Evolutionary conservation across 2,329 filamentous ascomycete genomes (phyloP).

Genomic region (Pleomassaria siparia): DNA sequence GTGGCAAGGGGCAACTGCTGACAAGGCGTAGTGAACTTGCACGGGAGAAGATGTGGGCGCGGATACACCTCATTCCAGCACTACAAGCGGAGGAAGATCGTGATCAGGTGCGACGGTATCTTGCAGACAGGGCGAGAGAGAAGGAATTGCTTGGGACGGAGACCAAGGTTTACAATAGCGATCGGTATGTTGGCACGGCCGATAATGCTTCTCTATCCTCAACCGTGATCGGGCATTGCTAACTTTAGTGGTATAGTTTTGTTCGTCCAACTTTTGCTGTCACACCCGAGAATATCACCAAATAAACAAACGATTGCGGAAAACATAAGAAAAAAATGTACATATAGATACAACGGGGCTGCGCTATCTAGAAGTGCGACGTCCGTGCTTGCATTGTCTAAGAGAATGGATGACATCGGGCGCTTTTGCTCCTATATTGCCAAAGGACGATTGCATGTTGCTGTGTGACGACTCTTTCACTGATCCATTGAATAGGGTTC

Average conservation of each 20-base stretch:
- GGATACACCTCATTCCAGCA: constrained; percentile 90
- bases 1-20: constrained; percentile 11
- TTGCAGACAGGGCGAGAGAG: constrained; percentile 86
- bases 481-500: background rate
- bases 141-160: constrained; percentile 85
- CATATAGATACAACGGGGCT: background rate
- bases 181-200: constrained; percentile 63
- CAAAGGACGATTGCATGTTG: background rate
- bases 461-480: background rate
- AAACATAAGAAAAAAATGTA: background rate
- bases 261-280: constrained; percentile 78
- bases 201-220: background rate
- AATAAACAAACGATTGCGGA: constrained; percentile 47
- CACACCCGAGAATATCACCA: constrained; percentile 64
- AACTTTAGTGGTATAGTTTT: constrained; percentile 28
- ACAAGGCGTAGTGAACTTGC: constrained; percentile 73
- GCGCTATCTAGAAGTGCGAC: background rate
- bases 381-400: background rate
- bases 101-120: constrained; percentile 84
- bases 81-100: constrained; percentile 97
- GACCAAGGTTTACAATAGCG: constrained; percentile 82
- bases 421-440: background rate
- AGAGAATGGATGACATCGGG: background rate
- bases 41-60: constrained; percentile 97
- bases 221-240: background rate